Percentiles rank a stretch among this genome's conserved stretches.
These are phyloP conservation scores for Sedum album DNA, from an alignment of 164 flowering plant species.

Conservation along the genomic window DNA sequence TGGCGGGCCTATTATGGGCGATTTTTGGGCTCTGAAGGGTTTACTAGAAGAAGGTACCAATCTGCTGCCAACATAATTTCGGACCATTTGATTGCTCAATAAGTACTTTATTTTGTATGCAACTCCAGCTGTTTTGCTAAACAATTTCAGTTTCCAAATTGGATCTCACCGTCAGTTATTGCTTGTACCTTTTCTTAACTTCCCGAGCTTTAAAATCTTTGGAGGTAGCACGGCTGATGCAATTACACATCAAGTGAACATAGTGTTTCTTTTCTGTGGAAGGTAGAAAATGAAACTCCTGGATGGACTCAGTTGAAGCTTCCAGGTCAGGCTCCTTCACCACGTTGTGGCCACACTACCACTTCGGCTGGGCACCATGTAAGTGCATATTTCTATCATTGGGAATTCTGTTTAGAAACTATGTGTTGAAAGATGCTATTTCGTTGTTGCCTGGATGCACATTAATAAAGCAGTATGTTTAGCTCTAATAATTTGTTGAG, in stretches of 20 bases:
- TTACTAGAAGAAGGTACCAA: conserved; percentile 75
- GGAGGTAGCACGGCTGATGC: background rate
- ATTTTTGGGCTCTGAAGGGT: conserved; percentile 98
- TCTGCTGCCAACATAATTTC: background rate
- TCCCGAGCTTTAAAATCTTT: background rate
- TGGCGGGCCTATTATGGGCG: conserved; percentile 98
- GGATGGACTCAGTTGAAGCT: conserved; percentile 99
- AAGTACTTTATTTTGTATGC: background rate
- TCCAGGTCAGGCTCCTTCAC: conserved; percentile 95
- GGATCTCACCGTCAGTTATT: background rate
- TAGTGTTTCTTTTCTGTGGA: conserved; percentile 44
- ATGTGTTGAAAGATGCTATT: background rate
- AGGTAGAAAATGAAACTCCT: conserved; percentile 93
- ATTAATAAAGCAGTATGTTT: background rate
- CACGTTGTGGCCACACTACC: conserved; percentile 90
- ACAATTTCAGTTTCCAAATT: background rate
- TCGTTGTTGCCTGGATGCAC: background rate
- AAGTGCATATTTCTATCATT: conserved; percentile 18
- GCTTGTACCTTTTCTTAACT: background rate
- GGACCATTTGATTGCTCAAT: background rate
- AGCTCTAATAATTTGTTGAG: no score
- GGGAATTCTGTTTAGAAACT: background rate
- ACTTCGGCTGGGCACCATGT: conserved; percentile 88
- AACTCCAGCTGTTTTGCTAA: background rate
- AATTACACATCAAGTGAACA: background rate